phyloP scores from a whole-genome alignment of 2,329 filamentous ascomycete species.

The Phialophora chinensis region DNA sequence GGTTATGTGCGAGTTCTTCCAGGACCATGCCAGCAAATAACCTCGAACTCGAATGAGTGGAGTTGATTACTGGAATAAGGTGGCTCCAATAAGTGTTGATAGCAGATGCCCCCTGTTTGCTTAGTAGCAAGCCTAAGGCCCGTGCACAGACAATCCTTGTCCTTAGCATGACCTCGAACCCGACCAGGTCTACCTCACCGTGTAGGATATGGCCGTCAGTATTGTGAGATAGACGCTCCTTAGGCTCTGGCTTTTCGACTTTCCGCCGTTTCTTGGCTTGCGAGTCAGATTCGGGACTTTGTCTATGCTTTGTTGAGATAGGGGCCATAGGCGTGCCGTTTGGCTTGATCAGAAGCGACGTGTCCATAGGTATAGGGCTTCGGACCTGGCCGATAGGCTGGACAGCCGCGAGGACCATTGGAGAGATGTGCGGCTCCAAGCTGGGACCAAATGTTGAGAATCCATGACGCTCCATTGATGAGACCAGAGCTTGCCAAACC shows the following conservation, averaged over 20 bases:
- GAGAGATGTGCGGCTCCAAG: conserved; percentile 74
- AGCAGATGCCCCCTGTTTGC: conserved; percentile 68
- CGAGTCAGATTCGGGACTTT: conserved; percentile 51
- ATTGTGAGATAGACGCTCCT: conserved; percentile 77
- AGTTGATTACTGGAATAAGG: conserved; percentile 72
- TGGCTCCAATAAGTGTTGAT: conserved; percentile 63
- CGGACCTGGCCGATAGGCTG: conserved; percentile 92
- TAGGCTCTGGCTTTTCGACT: conserved; percentile 79
- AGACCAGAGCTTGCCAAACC: conserved; percentile 72
- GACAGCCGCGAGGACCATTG: conserved; percentile 82
- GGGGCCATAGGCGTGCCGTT: conserved; percentile 81
- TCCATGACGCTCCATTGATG: conserved; percentile 61
- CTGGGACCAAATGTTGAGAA: conserved; percentile 69
- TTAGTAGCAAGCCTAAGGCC: conserved; percentile 85
- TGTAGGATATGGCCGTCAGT: conserved; percentile 98
- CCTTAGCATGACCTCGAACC: conserved; percentile 83
- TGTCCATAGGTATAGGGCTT: conserved; percentile 91
- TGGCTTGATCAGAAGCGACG: conserved; percentile 85
- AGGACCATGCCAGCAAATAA: conserved; percentile 81
- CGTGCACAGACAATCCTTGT: conserved; percentile 86
- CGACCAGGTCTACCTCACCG: conserved; percentile 93
- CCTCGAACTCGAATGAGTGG: conserved; percentile 82
- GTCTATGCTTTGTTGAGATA: conserved; percentile 47
- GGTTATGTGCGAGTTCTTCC: conserved; percentile 80
- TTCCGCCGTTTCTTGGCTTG: conserved; percentile 68